Evolutionary conservation across 1,284 basidiomycete species (phyloP), one percentile per base, ranked within the genome.

Genomic region (Melampsora abietis-canadensis): DNA sequence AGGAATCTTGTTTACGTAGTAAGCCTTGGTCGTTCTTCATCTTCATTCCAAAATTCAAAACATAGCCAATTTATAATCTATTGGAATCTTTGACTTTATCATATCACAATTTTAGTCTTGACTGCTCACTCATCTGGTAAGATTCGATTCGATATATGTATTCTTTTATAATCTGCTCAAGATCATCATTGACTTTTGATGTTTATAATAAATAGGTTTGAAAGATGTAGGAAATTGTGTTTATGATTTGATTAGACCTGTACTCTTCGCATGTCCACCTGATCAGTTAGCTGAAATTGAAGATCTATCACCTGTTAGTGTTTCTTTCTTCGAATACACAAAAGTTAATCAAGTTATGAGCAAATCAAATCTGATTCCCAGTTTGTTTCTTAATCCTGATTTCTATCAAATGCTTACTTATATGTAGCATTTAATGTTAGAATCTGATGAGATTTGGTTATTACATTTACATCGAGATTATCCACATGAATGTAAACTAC

Each of bases 231-330:
- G 70, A 4, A 40, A 54, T 57, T 66, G 62, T 24, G 30, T 48
- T 31, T 74, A 74, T 34, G 48, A 54, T 3, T 21, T 66, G 14
- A 65, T 74, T 40, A 46, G 70, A 44, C 70, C 70, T 21, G 57
- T 74, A n/a, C 54, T 74, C 4, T 66, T 74, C 30, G 70, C 70
- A 8, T 74, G 70, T 37, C 51, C 63, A 30, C 63, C 63, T 10
- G 70, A 74, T 30, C 70, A 74, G 46, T 59, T 74, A 30, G 70
- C 63, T 6, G 37, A 66, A 31, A 74, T 74, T 48, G 70, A 74
- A 66, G 70, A 74, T 44, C 30, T 17, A 14, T 74, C 70, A 12
- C 70, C 70, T 7, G 70, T 74, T 10, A 44, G 63, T 66, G 24
- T 7, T 37, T 19, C 14, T 7, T 54, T 19, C 14, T 37, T 37